phyloP scores from a whole-genome alignment of 306 rosid species.

The Ormosia semicastrata region DNA sequence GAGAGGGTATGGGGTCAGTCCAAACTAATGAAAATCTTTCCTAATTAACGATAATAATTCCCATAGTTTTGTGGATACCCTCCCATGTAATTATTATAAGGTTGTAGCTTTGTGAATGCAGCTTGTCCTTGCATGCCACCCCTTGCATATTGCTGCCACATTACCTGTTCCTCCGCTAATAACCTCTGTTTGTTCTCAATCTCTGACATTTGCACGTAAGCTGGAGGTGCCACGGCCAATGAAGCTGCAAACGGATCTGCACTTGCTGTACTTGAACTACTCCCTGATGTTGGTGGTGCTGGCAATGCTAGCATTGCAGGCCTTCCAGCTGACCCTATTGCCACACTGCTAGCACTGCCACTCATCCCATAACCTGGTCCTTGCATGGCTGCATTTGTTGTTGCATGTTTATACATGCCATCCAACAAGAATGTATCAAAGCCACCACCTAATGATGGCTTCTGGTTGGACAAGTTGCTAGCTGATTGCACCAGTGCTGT shows the following conservation, averaged over 20 bases:
- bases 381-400: slow-evolving; percentile 30
- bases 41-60: slow-evolving; percentile 23
- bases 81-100: slow-evolving; percentile 46
- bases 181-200: slow-evolving; percentile 72
- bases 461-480: slow-evolving; percentile 48
- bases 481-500: slow-evolving; percentile 67
- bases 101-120: slow-evolving; percentile 37
- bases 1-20: not conserved
- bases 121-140: slow-evolving; percentile 72
- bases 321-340: slow-evolving; percentile 50
- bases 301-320: slow-evolving; percentile 75
- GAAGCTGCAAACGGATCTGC: slow-evolving; percentile 88
- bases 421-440: slow-evolving; percentile 68
- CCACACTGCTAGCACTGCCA: slow-evolving; percentile 81
- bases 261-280: not conserved
- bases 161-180: slow-evolving; percentile 65
- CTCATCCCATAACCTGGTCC: slow-evolving; percentile 43
- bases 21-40: not conserved
- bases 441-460: slow-evolving; percentile 62
- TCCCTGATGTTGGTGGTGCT: slow-evolving; percentile 45
- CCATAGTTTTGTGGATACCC: slow-evolving; percentile 55
- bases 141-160: slow-evolving; percentile 89
- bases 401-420: slow-evolving; percentile 66
- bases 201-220: slow-evolving; percentile 90
- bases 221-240: slow-evolving; percentile 61